phyloP scores from a whole-genome alignment of 2,329 filamentous ascomycete species.

The Lasiodiplodia hormozganensis region DNA sequence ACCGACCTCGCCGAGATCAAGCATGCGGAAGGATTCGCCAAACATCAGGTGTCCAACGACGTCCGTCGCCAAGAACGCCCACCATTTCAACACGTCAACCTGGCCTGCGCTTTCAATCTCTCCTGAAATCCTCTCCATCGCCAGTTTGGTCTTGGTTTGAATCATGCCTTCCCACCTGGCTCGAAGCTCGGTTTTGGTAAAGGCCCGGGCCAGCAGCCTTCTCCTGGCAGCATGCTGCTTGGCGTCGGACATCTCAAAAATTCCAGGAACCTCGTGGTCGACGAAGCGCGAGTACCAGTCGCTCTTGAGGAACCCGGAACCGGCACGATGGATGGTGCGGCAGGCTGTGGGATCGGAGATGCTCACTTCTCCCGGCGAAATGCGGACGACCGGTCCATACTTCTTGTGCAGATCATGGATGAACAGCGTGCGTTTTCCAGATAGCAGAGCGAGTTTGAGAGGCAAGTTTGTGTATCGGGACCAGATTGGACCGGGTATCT shows the following conservation, averaged over 20 bases:
- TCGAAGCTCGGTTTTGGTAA: slow-evolving; percentile 45
- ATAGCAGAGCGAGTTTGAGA: slow-evolving; percentile 47
- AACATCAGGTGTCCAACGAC: slow-evolving; percentile 48
- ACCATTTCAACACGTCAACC: slow-evolving; percentile 48
- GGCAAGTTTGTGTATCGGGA: slow-evolving; percentile 43
- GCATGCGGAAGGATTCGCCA: slow-evolving; percentile 49
- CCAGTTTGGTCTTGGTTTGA: slow-evolving; percentile 40
- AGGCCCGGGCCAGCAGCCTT: slow-evolving; percentile 45
- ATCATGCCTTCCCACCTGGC: slow-evolving; percentile 47
- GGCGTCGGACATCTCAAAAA: slow-evolving; percentile 49
- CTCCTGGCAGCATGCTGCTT: slow-evolving; percentile 44
- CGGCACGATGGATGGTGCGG: slow-evolving; percentile 42
- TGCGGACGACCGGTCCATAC: slow-evolving; percentile 42
- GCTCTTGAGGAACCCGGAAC: slow-evolving; percentile 34
- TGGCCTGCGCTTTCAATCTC: slow-evolving; percentile 31
- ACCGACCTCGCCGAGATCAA: slow-evolving; percentile 45
- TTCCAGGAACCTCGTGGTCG: slow-evolving; percentile 30
- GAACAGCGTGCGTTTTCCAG: slow-evolving; percentile 47
- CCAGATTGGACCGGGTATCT: slow-evolving; percentile 41
- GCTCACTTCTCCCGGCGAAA: slow-evolving; percentile 41
- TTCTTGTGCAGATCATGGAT: slow-evolving; percentile 47
- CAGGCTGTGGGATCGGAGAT: slow-evolving; percentile 41
- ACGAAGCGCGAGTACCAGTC: neutral
- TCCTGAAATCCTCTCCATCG: slow-evolving; percentile 40
- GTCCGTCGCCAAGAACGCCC: slow-evolving; percentile 50